Evolutionary conservation across 306 rosid species (phyloP), one percentile per base, ranked within the genome.

Genomic region (Casuarina cunninghamiana): DNA sequence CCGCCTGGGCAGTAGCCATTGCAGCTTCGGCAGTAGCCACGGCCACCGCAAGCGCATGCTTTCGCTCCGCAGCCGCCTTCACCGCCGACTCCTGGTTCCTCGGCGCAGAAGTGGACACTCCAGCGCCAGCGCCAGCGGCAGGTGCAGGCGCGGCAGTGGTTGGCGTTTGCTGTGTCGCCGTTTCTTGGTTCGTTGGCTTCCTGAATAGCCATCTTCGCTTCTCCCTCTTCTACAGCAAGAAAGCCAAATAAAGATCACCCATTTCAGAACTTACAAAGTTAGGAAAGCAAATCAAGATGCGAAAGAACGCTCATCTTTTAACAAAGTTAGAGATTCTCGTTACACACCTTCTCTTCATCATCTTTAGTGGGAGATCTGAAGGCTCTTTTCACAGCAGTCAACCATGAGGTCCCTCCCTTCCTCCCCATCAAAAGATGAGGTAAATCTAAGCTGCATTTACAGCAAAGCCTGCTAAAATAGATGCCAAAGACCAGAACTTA

Each of bases 331-430:
- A 21, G 38, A 10, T 6, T 3, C 9, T 41, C 4, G 12, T 45
- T 19, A 6, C 15, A 21, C 69, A 91, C 97, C 96, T 95, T 95
- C 5, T 92, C 96, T 69, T 95, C 97, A 46, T 95, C 97, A 60
- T 88, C 89, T 84, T 95, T 95, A 32, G 97, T 87, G 5, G 99
- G 99, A 90, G 99, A 93, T 91, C 99, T 91, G 87, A 95, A 95
- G 60, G 97, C 99, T 48, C 99, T 91, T 95, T 95, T 95, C 51
- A 95, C 99, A 73, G 97, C 99, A 43, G 94, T 91, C 85, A 95
- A 78, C 99, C 99, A 95, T 10, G 99, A 95, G 53, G 84, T 73
- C 73, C 94, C 81, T 76, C 93, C 97, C 75, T 90, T 93, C 97
- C 91, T 95, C 88, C 99, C 97, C 99, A 95, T 94, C 81, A 75